Evolutionary conservation across 73 alveolate species (phyloP).

Genomic region (Paramecium biaurelia): DNA sequence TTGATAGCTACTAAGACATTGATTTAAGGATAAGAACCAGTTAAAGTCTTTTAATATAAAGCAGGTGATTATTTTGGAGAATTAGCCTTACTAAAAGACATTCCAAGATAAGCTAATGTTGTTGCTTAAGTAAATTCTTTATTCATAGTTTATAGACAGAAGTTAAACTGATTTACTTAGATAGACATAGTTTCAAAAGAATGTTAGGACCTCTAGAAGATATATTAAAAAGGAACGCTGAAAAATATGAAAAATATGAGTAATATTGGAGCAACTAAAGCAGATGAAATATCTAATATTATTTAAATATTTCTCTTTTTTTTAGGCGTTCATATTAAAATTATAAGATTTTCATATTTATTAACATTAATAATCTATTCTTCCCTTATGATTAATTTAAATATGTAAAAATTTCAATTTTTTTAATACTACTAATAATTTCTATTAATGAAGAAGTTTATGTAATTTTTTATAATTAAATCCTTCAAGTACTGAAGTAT

Average conservation of each 20-base stretch:
- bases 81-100: constrained; percentile 91
- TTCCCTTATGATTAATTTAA: too few species aligned
- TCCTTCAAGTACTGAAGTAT: neutral
- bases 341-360: too few species aligned
- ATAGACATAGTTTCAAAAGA: constrained; percentile 78
- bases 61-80: constrained; percentile 96
- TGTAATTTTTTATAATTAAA: too few species aligned
- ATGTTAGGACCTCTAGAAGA: constrained; percentile 85
- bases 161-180: constrained; percentile 66
- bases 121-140: constrained; percentile 72
- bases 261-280: constrained; percentile 38
- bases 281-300: neutral
- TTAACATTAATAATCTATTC: too few species aligned
- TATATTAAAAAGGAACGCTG: constrained; percentile 72
- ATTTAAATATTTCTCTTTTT: neutral
- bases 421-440: too few species aligned
- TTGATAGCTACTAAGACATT: constrained; percentile 89
- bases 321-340: too few species aligned
- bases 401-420: too few species aligned
- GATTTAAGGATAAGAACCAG: constrained; percentile 76
- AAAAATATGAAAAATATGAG: constrained; percentile 67
- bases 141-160: constrained; percentile 55
- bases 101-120: constrained; percentile 94
- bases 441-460: neutral
- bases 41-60: constrained; percentile 77